phyloP scores from a whole-genome alignment of 2,329 filamentous ascomycete species.

The Calonectria leucothoes region DNA sequence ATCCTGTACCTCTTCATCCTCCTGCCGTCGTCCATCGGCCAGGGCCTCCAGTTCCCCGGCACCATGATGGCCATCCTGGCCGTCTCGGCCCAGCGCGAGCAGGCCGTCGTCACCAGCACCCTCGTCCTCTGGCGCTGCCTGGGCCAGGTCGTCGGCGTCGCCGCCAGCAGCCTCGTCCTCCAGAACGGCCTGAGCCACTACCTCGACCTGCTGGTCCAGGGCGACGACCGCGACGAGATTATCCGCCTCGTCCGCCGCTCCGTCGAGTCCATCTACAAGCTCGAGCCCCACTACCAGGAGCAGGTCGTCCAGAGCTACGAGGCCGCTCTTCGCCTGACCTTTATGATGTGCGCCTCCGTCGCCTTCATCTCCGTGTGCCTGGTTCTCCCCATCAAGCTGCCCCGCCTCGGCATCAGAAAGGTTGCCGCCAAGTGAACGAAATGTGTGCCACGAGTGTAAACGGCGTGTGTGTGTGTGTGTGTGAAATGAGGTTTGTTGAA shows the following conservation, averaged over 20 bases:
- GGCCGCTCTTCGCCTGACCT: slow-evolving; percentile 60
- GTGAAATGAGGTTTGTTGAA: neutral
- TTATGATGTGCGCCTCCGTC: slow-evolving; percentile 57
- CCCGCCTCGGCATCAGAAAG: slow-evolving; percentile 59
- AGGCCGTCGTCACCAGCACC: slow-evolving; percentile 77
- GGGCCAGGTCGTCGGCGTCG: slow-evolving; percentile 80
- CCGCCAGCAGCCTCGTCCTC: slow-evolving; percentile 76
- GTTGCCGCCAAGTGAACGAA: slow-evolving; percentile 10
- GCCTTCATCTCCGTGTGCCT: slow-evolving; percentile 61
- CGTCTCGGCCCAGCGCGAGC: slow-evolving; percentile 68
- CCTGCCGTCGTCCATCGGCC: slow-evolving; percentile 66
- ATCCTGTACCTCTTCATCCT: slow-evolving; percentile 67
- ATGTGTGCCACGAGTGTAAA: neutral
- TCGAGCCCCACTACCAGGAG: slow-evolving; percentile 59
- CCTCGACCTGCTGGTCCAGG: slow-evolving; percentile 68
- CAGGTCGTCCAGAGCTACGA: slow-evolving; percentile 69
- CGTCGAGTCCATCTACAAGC: slow-evolving; percentile 63
- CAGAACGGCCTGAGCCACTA: slow-evolving; percentile 76
- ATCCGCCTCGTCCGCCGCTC: slow-evolving; percentile 63
- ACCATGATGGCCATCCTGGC: slow-evolving; percentile 73
- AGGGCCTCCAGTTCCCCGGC: slow-evolving; percentile 74
- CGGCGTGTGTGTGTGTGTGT: neutral
- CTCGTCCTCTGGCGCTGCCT: slow-evolving; percentile 78
- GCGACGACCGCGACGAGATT: slow-evolving; percentile 67
- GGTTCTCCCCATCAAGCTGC: slow-evolving; percentile 64